Conservation (phyloP, 441 rosid genomes). For the Croton setiger region DNA sequence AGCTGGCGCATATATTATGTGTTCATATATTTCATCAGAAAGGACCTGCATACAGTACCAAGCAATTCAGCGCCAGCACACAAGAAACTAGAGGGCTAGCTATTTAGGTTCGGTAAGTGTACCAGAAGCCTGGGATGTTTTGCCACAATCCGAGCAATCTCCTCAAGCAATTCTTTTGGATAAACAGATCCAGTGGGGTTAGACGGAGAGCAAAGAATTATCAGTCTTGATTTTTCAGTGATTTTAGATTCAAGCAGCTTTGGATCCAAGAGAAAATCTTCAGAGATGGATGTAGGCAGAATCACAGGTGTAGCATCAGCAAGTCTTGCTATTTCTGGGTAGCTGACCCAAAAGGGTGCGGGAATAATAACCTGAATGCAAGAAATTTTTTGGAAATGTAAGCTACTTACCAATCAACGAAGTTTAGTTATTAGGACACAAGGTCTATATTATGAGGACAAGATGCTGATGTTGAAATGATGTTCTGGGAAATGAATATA, state of each 20-base stretch:
- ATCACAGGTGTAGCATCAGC: slow-evolving; percentile 97
- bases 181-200: slow-evolving; percentile 98
- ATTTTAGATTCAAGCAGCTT: slow-evolving; percentile 63
- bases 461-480: background rate
- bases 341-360: slow-evolving; percentile 95
- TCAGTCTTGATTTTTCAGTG: slow-evolving; percentile 77
- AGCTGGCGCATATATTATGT: slow-evolving; percentile 87
- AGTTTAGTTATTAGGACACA: slow-evolving; percentile 1
- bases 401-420: slow-evolving; percentile 5
- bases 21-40: slow-evolving; percentile 97
- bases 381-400: background rate
- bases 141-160: slow-evolving; percentile 75
- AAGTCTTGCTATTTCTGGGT: slow-evolving; percentile 91
- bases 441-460: background rate
- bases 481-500: background rate
- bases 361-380: slow-evolving; percentile 80
- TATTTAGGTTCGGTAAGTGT: slow-evolving; percentile 18
- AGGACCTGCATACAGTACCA: slow-evolving; percentile 48
- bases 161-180: slow-evolving; percentile 84
- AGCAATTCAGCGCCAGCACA: slow-evolving; percentile 20
- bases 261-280: slow-evolving; percentile 83
- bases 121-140: slow-evolving; percentile 98
- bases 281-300: slow-evolving; percentile 71
- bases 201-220: slow-evolving; percentile 92
- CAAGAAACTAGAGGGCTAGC: background rate